These are phyloP conservation scores for Cadophora luteo-olivacea DNA, from an alignment of 2,329 filamentous ascomycete species.

Conservation along the genomic window DNA sequence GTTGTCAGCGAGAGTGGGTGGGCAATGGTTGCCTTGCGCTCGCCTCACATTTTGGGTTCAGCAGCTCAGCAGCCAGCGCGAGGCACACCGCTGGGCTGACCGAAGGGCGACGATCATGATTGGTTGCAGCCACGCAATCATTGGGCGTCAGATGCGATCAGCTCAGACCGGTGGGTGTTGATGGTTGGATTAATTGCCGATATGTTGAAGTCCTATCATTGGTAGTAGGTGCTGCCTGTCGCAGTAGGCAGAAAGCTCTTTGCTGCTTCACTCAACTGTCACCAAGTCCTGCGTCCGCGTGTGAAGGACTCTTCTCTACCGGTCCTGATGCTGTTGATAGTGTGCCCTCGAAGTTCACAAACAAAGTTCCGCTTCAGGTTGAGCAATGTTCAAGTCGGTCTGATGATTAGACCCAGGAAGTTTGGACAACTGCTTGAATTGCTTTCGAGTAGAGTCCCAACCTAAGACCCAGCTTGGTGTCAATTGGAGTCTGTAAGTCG, in stretches of 20 bases:
- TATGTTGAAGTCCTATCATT: conserved; percentile 10
- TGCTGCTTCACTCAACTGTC: neutral
- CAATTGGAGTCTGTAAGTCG: neutral
- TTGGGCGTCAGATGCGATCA: neutral
- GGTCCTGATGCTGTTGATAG: neutral
- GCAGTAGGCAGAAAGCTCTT: neutral
- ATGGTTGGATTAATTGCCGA: neutral
- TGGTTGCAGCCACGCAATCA: neutral
- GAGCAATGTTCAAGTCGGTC: neutral
- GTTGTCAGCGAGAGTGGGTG: conserved; percentile 21
- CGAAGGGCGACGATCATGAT: conserved; percentile 8
- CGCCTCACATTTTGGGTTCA: conserved; percentile 21
- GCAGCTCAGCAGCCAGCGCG: conserved; percentile 8
- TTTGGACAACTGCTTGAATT: neutral
- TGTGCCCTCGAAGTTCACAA: neutral
- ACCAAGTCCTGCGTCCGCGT: conserved; percentile 11
- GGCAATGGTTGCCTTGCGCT: conserved; percentile 28
- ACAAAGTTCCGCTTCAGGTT: neutral
- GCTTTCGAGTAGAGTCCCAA: neutral
- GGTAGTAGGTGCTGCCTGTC: neutral
- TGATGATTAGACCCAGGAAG: too few species aligned
- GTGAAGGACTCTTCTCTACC: neutral
- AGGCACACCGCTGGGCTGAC: conserved; percentile 25
- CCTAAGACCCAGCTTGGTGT: neutral
- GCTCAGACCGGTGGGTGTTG: neutral